Base-by-base conservation (phyloP, 306 rosid species). In the Canavalia gladiata region DNA sequence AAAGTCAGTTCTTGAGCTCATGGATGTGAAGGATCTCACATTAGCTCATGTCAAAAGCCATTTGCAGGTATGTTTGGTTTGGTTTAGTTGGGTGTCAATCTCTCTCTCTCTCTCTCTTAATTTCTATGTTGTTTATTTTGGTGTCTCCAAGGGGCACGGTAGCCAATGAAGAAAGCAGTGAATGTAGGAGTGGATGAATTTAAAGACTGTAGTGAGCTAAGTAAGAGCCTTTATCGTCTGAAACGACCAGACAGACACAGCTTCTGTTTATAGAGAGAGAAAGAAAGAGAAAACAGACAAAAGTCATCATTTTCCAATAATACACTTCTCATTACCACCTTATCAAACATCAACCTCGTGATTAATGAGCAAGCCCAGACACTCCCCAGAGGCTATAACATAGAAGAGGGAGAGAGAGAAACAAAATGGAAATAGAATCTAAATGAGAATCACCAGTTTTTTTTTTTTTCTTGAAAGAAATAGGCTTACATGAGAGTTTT, bases 11-110 rank as follows among this genome's bases (percentile, higher is more conserved):
- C 97, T 94, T 60, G 98, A 94, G 90, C 96, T 94, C 41, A 94
- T 94, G 98, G 97, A 94, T 90, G 98, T 92, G 65, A 94, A 94
- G 88, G 98, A 94, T 91, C 97, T 94, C 72, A 94, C 98, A 58
- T 69, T 94, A 77, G 98, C 98, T 81, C 98, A 94, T 91, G 98
- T 94, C 63, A 94, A 94, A 85, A 94, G 98, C 88, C 98, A 94
- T 87, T 91, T 94, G 68, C 98, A 94, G 98, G 98, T 94, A 86
- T 29, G 54, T 42, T 54, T 11, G 50, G n/a, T 4, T 47, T 11
- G 25, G 25, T 18, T 18, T 64, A 6, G 42, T 12, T 69, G 41
- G 41, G 25, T 18, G 25, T 18, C 25, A 18, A 18, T 4, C 29
- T 69, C 30, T 60, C 55, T 66, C 46, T 57, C 37, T 72, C 7